phyloP scores from a whole-genome alignment of 202 grass and related monocot genomes.

The Zizania palustris region DNA sequence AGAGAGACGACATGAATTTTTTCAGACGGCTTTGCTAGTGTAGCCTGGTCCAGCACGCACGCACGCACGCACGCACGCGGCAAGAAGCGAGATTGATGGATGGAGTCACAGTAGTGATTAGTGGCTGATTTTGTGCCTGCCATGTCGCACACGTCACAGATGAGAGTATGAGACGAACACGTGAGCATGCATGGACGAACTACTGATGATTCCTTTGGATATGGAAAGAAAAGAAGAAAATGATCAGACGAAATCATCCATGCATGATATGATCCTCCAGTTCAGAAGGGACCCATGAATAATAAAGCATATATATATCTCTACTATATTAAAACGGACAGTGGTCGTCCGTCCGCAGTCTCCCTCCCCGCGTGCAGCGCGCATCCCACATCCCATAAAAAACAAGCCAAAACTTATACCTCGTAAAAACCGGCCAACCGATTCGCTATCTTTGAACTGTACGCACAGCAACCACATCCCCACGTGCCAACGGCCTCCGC shows the following conservation, averaged over 20 bases:
- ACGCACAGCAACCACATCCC: no score
- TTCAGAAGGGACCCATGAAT: slow-evolving; percentile 35
- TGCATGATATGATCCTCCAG: neutral
- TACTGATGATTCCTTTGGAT: slow-evolving; percentile 30
- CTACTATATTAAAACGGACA: no score
- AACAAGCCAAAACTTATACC: no score
- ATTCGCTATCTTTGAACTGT: no score
- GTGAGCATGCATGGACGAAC: neutral
- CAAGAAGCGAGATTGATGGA: slow-evolving; percentile 22
- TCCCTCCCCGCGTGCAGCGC: no score
- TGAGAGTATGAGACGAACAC: slow-evolving; percentile 25
- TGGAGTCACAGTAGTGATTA: slow-evolving; percentile 48
- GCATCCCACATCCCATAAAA: no score
- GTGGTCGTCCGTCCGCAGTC: no score
- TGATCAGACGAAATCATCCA: slow-evolving; percentile 39
- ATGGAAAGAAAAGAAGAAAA: slow-evolving; percentile 27
- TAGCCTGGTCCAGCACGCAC: slow-evolving; percentile 23
- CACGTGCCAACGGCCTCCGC: no score
- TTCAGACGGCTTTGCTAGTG: slow-evolving; percentile 24
- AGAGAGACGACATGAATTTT: neutral
- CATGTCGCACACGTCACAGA: slow-evolving; percentile 45
- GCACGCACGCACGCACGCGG: neutral
- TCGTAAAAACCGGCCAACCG: no score
- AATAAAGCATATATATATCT: no score
- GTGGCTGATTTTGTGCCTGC: slow-evolving; percentile 37